These are phyloP conservation scores for Porcisia deanei DNA, from an alignment of 208 protist genomes.

Conservation along the genomic window DNA sequence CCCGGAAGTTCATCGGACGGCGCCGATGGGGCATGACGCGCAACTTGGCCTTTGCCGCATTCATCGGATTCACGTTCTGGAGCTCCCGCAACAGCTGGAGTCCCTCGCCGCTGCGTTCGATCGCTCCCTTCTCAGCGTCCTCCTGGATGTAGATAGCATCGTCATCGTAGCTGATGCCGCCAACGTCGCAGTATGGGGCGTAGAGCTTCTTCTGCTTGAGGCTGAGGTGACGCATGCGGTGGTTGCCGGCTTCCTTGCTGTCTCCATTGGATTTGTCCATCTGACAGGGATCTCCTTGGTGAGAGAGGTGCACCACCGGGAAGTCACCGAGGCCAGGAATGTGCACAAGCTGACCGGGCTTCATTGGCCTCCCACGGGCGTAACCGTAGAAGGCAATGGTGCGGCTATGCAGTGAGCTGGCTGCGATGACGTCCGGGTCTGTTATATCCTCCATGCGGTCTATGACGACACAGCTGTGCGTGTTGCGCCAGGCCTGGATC, in stretches of 20 bases:
- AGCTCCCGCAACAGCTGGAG: slow-evolving; percentile 81
- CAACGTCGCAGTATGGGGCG: slow-evolving; percentile 98
- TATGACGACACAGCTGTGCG: slow-evolving; percentile 97
- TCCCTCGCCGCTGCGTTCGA: slow-evolving; percentile 87
- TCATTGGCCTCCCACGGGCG: slow-evolving; percentile 96
- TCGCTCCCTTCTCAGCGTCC: slow-evolving; percentile 73
- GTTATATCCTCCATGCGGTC: slow-evolving; percentile 99
- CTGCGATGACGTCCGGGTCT: slow-evolving; percentile 82
- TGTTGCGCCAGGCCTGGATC: slow-evolving; percentile 96
- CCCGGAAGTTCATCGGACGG: slow-evolving; percentile 72
- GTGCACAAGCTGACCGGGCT: slow-evolving; percentile 93
- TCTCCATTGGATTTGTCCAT: slow-evolving; percentile 45
- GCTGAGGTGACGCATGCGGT: slow-evolving; percentile 92
- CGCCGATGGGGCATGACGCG: slow-evolving; percentile 46
- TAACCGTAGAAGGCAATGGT: slow-evolving; percentile 98
- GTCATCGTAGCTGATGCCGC: slow-evolving; percentile 98
- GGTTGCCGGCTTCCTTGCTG: slow-evolving; percentile 31
- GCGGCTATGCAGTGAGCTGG: slow-evolving; percentile 73
- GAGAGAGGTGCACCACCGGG: slow-evolving; percentile 81
- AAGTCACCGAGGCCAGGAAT: slow-evolving; percentile 98
- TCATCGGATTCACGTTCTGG: slow-evolving; percentile 74
- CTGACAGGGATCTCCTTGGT: slow-evolving; percentile 96
- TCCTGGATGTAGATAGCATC: slow-evolving; percentile 97
- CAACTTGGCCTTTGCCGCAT: slow-evolving; percentile 48
- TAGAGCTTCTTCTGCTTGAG: slow-evolving; percentile 96